Evolutionary conservation across 495 filamentous ascomycete genomes (phyloP).

Genomic region (Polyplosphaeria fusca): DNA sequence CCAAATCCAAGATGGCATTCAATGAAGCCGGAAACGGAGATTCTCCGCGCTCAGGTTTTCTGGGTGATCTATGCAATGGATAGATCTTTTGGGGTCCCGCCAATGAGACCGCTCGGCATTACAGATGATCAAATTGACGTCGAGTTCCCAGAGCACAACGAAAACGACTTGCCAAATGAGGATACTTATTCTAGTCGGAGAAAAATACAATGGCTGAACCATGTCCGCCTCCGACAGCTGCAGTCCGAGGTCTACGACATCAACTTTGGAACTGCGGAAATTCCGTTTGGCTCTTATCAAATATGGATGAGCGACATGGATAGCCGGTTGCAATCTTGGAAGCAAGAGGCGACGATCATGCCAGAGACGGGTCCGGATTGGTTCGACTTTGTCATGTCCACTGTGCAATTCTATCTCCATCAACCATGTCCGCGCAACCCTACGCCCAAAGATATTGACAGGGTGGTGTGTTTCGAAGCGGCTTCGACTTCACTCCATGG

Average conservation of each 20-base stretch:
- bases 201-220: neutral
- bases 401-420: neutral
- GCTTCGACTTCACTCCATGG: neutral
- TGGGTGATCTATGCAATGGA: conserved; percentile 1
- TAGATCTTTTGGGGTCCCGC: neutral
- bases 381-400: conserved; percentile 2
- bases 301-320: neutral
- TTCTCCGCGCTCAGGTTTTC: neutral
- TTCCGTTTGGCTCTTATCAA: neutral
- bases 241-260: neutral
- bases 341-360: neutral
- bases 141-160: neutral
- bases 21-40: neutral
- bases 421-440: neutral
- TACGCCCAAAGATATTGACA: neutral
- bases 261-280: neutral
- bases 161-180: neutral
- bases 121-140: neutral
- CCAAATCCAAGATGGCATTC: neutral
- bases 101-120: neutral
- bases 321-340: neutral
- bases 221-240: neutral
- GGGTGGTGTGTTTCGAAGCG: neutral
- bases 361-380: neutral
- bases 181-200: neutral